Evolutionary conservation across 176 grass and related monocot genomes (phyloP), one percentile per base, ranked within the genome.

Genomic region (Ampelocalamus luodianensis): DNA sequence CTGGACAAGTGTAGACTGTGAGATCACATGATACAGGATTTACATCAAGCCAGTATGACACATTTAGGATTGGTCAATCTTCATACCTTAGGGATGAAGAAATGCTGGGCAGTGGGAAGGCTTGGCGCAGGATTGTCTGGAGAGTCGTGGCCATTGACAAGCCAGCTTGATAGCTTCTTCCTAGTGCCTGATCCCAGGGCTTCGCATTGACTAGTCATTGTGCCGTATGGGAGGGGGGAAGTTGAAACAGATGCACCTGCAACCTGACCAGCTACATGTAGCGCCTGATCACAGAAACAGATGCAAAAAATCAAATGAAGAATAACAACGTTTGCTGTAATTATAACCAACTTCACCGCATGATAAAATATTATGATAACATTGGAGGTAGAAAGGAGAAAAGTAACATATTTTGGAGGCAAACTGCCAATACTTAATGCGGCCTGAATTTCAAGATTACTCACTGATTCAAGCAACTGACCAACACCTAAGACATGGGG

Each of bases 211-310:
- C 91, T 91, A 53, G 96, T 91, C 96, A 99, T 96, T 64, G 90
- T 89, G 23, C 65, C 93, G n/a, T 99, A 99, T 1, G 96, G 96
- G 53, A 99, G 91, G 2, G 96, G 96, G 39, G 96, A 99, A 10
- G 93, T 96, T 10, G 93, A 99, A 61, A 99, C 91, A 51, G 93
- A 99, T 87, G 96, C 79, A 70, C 91, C 96, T 37, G 91, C 93
- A 71, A 99, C 93, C 79, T 96, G 96, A 46, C 96, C 96, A 48
- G 96, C 96, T 68, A 99, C 96, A 82, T 99, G 93, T 78, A 99
- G 88, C 15, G 91, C 96, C 96, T 99, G 85, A 71, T 58, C 76
- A 89, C 78, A 68, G 56, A 71, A 55, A 70, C 65, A 77, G 38
- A 22, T 72, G n/a, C 40, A 67, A 71, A 63, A 12, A 74, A 10